Conservation (phyloP, 495 filamentous ascomycete genomes). For the Podospora pseudocomata region DNA sequence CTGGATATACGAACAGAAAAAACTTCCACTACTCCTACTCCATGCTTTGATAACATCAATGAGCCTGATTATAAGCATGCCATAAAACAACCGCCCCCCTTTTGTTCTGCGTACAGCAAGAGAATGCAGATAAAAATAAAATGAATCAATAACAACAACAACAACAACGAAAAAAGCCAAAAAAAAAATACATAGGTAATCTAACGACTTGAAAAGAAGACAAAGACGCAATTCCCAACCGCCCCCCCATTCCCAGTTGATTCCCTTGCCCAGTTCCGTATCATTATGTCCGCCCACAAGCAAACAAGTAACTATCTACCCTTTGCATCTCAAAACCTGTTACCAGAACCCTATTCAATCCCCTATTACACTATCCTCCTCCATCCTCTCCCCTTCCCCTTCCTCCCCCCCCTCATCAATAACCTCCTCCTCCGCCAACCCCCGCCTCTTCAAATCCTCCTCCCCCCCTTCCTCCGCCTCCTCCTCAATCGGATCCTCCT, state of each 20-base stretch:
- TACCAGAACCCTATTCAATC: constrained; percentile 44
- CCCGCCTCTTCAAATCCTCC: constrained; percentile 60
- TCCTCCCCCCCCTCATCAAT: constrained; percentile 43
- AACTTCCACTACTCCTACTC: too few relatives aligned
- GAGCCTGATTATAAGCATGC: too few relatives aligned
- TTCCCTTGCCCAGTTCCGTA: neutral
- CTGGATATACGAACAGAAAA: too few relatives aligned
- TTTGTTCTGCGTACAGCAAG: neutral
- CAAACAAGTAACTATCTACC: neutral
- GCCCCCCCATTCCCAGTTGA: neutral
- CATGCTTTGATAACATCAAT: too few relatives aligned
- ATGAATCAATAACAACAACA: neutral
- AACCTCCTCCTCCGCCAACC: constrained; percentile 50
- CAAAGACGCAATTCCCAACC: neutral
- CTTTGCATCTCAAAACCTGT: neutral
- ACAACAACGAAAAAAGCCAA: constrained; percentile 1
- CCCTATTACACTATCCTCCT: constrained; percentile 65
- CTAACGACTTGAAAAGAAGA: neutral
- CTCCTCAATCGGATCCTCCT: constrained; percentile 31
- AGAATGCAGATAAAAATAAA: neutral
- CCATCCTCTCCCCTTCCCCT: constrained; percentile 43
- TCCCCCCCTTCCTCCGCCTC: constrained; percentile 37
- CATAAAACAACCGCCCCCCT: neutral
- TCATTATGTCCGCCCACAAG: neutral
- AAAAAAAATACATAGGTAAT: constrained; percentile 11